These are phyloP conservation scores for Babesia bigemina DNA, from an alignment of 169 alveolate genomes.

Conservation along the genomic window DNA sequence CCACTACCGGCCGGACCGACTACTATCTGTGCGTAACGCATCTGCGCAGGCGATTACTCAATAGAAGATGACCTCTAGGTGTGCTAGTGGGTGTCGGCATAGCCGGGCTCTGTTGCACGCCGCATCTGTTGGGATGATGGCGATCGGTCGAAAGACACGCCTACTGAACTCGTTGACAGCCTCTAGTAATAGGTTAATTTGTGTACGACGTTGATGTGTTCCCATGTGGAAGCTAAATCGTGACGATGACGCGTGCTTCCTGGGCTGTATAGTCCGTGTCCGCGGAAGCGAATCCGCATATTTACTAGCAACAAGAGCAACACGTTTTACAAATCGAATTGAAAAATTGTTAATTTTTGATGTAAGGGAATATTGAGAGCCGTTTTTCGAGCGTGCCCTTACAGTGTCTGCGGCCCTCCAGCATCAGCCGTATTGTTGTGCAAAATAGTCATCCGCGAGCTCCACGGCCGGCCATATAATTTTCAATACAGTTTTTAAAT, in stretches of 20 bases:
- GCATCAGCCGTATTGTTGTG: constrained; percentile 3
- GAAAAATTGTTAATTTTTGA: too few relatives aligned
- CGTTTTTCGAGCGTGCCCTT: constrained; percentile 3
- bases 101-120: background rate
- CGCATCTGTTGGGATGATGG: background rate
- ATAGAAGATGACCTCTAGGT: background rate
- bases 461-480: background rate
- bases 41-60: constrained; percentile 7
- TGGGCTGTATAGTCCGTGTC: too few relatives aligned
- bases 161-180: too few relatives aligned
- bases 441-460: background rate
- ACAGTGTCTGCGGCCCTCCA: constrained; percentile 22
- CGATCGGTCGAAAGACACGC: too few relatives aligned
- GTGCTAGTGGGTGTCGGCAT: background rate
- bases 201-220: too few relatives aligned
- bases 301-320: too few relatives aligned
- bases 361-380: background rate
- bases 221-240: too few relatives aligned
- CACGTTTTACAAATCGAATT: too few relatives aligned
- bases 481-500: background rate
- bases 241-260: too few relatives aligned
- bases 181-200: too few relatives aligned
- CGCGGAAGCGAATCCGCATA: too few relatives aligned
- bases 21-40: constrained; percentile 92
- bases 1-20: constrained; percentile 99